Evolutionary conservation across 148 eudicot species (phyloP).

Genomic region (Rhododendron vialii): DNA sequence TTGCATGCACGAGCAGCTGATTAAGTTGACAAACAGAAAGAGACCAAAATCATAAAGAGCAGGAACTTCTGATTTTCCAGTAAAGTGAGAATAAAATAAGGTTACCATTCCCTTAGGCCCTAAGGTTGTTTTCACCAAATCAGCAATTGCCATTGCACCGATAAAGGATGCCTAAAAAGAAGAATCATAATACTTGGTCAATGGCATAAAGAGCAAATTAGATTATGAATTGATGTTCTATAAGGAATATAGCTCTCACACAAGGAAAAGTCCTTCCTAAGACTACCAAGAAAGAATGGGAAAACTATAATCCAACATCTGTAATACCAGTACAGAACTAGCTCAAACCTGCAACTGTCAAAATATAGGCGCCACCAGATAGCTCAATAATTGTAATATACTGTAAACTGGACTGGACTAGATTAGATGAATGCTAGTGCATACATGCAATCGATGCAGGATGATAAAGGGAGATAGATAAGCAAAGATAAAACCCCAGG

Average conservation of each 20-base stretch:
- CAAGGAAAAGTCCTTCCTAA: not conserved
- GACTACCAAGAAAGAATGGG: not conserved
- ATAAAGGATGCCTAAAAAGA: constrained; percentile 65
- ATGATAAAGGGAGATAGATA: not conserved
- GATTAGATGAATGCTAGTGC: not conserved
- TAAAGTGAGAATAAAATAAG: not conserved
- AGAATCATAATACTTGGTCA: not conserved
- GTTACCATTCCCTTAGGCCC: constrained; percentile 99
- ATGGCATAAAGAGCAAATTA: not conserved
- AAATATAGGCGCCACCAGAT: not conserved
- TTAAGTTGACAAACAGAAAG: not conserved
- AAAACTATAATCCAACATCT: not conserved
- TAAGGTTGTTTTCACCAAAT: constrained; percentile 90
- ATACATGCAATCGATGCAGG: not conserved
- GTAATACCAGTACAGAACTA: not conserved
- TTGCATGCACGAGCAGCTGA: not conserved
- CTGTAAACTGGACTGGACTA: not conserved
- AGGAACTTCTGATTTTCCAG: not conserved
- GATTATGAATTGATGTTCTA: not conserved
- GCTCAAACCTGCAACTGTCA: not conserved
- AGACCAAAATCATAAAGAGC: not conserved
- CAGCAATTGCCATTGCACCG: constrained; percentile 91
- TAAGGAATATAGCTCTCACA: not conserved
- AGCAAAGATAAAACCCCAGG: not conserved
- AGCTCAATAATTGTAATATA: not conserved